These are phyloP conservation scores for Eragrostis tef DNA, from an alignment of 202 grass and related monocot genomes.

Conservation along the genomic window DNA sequence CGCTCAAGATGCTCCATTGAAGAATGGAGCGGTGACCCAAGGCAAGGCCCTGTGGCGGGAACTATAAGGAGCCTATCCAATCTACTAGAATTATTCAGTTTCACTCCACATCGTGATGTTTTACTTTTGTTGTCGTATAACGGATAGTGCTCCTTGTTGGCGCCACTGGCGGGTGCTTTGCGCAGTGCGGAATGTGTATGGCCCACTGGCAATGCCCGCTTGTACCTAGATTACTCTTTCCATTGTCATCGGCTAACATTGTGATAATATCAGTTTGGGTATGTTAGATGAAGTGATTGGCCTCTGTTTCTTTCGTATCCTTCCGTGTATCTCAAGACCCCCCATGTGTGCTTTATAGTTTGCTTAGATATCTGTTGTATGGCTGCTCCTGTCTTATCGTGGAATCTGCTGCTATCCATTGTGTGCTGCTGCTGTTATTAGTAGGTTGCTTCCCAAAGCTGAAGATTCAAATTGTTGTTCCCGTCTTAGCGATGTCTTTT, in stretches of 20 bases:
- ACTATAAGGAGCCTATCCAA: constrained; percentile 50
- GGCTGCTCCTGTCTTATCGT: too few species aligned
- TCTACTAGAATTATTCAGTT: constrained; percentile 63
- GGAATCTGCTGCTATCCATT: too few species aligned
- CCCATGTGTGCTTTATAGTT: background rate
- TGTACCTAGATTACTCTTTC: constrained; percentile 69
- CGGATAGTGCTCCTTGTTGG: constrained; percentile 57
- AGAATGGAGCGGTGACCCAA: constrained; percentile 20
- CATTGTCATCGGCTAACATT: constrained; percentile 57
- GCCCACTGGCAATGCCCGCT: constrained; percentile 23
- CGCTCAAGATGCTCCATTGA: background rate
- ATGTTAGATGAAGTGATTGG: constrained; percentile 48
- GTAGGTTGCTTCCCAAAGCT: too few species aligned
- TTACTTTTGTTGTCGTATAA: constrained; percentile 43
- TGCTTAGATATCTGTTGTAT: background rate
- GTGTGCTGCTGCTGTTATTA: too few species aligned
- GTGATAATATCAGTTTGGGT: constrained; percentile 66
- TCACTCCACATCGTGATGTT: constrained; percentile 62
- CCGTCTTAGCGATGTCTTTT: too few species aligned
- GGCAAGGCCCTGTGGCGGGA: constrained; percentile 12
- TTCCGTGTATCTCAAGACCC: background rate
- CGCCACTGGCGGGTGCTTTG: constrained; percentile 36
- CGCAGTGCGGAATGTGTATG: constrained; percentile 4
- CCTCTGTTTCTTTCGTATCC: background rate
- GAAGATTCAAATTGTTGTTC: too few species aligned